A percentile compares a stretch with the other conserved stretches of the same genome.
Evolutionary conservation across 2,329 filamentous ascomycete species (phyloP).

Genomic region (Coleophoma eucalyptorum): DNA sequence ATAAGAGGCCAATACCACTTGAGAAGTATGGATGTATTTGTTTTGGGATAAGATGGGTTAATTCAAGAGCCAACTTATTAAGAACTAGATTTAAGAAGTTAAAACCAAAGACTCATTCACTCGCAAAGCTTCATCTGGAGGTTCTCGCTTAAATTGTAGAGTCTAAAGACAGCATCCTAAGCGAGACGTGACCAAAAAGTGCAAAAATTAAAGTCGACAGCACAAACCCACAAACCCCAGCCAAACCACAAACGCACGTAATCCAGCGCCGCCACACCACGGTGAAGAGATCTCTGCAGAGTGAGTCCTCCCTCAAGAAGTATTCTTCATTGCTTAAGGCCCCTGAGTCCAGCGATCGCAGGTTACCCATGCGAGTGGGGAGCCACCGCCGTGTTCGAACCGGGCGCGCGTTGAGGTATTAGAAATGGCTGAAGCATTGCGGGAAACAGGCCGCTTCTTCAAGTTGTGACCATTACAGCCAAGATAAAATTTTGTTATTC

Average conservation of each 20-base stretch:
- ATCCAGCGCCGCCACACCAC: conserved; percentile 66
- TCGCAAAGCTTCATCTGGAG: no score
- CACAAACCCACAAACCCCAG: conserved; percentile 26
- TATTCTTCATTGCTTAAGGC: conserved; percentile 67
- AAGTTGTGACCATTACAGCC: conserved; percentile 62
- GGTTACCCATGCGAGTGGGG: conserved; percentile 65
- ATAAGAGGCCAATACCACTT: no score
- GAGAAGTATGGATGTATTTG: no score
- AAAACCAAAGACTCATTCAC: no score
- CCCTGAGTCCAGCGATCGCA: conserved; percentile 51
- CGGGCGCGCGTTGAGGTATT: conserved; percentile 51
- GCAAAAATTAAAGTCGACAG: conserved; percentile 22
- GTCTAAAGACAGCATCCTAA: no score
- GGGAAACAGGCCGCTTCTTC: conserved; percentile 52
- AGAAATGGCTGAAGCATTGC: conserved; percentile 41
- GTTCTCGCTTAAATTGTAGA: no score
- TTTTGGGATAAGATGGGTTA: no score
- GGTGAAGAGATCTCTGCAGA: conserved; percentile 70
- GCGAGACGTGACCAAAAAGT: not conserved
- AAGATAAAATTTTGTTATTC: conserved; percentile 13
- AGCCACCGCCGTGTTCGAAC: conserved; percentile 64
- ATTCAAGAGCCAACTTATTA: no score
- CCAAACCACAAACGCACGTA: conserved; percentile 61
- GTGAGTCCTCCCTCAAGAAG: conserved; percentile 67
- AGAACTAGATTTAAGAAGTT: no score